Evolutionary conservation across 176 grass and related monocot species (phyloP), one percentile per base, ranked within the genome.

Genomic region (Rhynchospora pubera): DNA sequence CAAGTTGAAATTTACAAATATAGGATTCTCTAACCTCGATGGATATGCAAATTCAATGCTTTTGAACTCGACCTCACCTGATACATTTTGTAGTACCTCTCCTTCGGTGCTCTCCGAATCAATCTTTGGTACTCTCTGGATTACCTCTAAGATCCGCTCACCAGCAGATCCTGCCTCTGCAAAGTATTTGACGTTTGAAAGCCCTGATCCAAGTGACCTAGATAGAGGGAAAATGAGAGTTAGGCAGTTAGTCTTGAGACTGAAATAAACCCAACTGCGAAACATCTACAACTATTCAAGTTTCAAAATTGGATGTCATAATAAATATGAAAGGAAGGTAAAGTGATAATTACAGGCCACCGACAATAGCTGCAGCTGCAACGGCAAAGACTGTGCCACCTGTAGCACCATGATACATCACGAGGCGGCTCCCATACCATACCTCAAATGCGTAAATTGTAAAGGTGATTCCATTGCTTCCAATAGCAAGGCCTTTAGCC

Each of bases 341-440:
- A 19, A 10, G 34, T 34, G 3, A 53, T 34, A 80, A 87, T 44
- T 81, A 99, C 96, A 90, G 79, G 76, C 96, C 93, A 15, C 96
- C 96, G 48, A 93, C 72, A 80, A 99, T 78, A 79, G 91, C 85
- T 56, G 86, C 77, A 9, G 92, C 86, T 0, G 89, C 87, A 68
- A 95, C 96, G 32, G 86, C 89, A 83, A 93, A 99, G 83, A 99
- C 91, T 5, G 96, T 93, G 84, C 96, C 96, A 10, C 96, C 96
- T 64, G 86, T 16, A 28, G 81, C 83, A 0, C 91, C 93, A 24
- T 95, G 96, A 88, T 95, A 95, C 93, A 99, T 99, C 89, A 95
- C 93, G 10, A 99, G 93, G 2, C 82, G 86, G 89, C 96, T 95
- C 44, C 96, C 96, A 22, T 99, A 99, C 96, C 93, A 99, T 42